Conservation (phyloP, 139 green algal species). For the Spirogloea muscicola region DNA sequence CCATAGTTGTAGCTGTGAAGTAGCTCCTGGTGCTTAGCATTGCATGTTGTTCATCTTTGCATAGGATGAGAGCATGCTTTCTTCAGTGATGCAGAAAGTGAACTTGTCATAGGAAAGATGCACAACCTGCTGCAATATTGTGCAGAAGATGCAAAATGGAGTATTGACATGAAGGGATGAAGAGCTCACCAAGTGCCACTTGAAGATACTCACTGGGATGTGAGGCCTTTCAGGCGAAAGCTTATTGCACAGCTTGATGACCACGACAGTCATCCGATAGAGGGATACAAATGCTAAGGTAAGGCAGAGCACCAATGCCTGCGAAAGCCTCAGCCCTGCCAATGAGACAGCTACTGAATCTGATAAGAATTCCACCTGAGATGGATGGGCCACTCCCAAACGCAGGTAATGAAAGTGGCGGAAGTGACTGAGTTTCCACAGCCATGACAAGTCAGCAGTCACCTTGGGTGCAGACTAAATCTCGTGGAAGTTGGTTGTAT, state of each 20-base stretch:
- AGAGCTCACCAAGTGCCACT: constrained; percentile 2
- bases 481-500: no score
- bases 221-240: neutral
- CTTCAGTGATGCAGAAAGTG: no score
- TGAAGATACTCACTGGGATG: constrained; percentile 1
- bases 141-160: no score
- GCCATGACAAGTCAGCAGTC: neutral
- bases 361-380: neutral
- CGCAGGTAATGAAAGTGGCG: neutral
- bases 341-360: neutral
- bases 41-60: no score
- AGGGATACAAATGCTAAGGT: neutral
- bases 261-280: neutral
- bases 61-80: no score
- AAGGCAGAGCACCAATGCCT: constrained; percentile 2
- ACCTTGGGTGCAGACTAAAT: no score
- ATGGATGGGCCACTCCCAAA: neutral
- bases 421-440: neutral
- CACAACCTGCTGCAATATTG: no score
- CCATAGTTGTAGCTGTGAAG: no score
- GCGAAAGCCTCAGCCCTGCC: neutral
- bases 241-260: neutral
- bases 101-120: no score
- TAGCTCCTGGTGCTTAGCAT: no score
- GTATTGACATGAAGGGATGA: no score